These are phyloP conservation scores for Fusarium sp. DNA, from an alignment of 2,329 filamentous ascomycete genomes.

Conservation along the genomic window DNA sequence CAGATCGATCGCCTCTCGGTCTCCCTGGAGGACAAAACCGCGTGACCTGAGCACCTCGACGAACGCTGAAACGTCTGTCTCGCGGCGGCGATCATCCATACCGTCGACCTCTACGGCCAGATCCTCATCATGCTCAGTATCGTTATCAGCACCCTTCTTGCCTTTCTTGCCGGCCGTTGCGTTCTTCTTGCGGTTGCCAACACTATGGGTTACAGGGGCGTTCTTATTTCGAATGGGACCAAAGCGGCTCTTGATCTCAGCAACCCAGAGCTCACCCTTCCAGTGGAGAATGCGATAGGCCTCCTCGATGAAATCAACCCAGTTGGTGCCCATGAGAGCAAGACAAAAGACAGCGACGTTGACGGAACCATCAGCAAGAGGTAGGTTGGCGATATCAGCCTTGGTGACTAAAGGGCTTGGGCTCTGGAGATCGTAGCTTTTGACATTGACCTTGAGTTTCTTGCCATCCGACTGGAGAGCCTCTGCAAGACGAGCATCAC, in stretches of 20 bases:
- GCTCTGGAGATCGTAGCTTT: slow-evolving; percentile 87
- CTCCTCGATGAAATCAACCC: slow-evolving; percentile 95
- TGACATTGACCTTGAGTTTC: slow-evolving; percentile 75
- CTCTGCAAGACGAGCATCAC: slow-evolving; percentile 83
- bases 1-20: slow-evolving; percentile 74
- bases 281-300: slow-evolving; percentile 90
- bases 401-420: slow-evolving; percentile 80
- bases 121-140: slow-evolving; percentile 61
- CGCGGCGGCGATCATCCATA: slow-evolving; percentile 66
- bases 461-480: slow-evolving; percentile 69
- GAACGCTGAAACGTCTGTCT: slow-evolving; percentile 89
- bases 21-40: slow-evolving; percentile 83
- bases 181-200: slow-evolving; percentile 71
- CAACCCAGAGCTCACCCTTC: slow-evolving; percentile 96
- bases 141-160: slow-evolving; percentile 56
- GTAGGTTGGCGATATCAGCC: slow-evolving; percentile 87
- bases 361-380: slow-evolving; percentile 75
- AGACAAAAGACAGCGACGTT: slow-evolving; percentile 95
- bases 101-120: slow-evolving; percentile 77
- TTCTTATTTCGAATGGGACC: slow-evolving; percentile 50
- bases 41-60: slow-evolving; percentile 81
- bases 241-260: slow-evolving; percentile 96
- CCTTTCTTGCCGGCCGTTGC: slow-evolving; percentile 54
- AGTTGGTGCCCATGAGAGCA: slow-evolving; percentile 98
- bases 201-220: slow-evolving; percentile 69